phyloP scores from a whole-genome alignment of 352 stramenopile species.

The Phytophthora idaei region DNA sequence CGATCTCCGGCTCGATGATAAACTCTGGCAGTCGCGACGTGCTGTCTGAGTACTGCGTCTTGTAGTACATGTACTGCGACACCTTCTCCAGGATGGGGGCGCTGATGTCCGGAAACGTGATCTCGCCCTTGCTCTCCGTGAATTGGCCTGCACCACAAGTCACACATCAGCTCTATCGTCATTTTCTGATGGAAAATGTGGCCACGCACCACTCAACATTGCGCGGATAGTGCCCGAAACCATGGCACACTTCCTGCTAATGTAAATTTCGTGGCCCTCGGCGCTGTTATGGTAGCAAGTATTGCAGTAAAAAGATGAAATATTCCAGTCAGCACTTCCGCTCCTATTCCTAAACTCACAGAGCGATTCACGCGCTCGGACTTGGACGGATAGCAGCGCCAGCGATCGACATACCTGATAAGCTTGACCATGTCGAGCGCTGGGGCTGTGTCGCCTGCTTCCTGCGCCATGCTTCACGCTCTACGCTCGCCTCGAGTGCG shows the following conservation, averaged over 20 bases:
- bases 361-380: background rate
- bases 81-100: slow-evolving; percentile 97
- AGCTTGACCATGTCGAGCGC: slow-evolving; percentile 82
- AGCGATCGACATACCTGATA: slow-evolving; percentile 54
- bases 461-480: slow-evolving; percentile 53
- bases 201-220: slow-evolving; percentile 94
- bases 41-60: slow-evolving; percentile 95
- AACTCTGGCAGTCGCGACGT: slow-evolving; percentile 97
- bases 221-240: slow-evolving; percentile 96
- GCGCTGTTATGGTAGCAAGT: slow-evolving; percentile 61
- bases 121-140: slow-evolving; percentile 94
- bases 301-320: slow-evolving; percentile 7
- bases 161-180: slow-evolving; percentile 4
- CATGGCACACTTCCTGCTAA: slow-evolving; percentile 93
- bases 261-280: slow-evolving; percentile 95
- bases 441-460: slow-evolving; percentile 42
- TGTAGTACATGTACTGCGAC: slow-evolving; percentile 99
- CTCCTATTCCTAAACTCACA: background rate
- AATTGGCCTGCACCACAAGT: slow-evolving; percentile 74
- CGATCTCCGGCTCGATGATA: slow-evolving; percentile 97
- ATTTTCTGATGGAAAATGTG: slow-evolving; percentile 3
- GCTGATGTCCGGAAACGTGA: slow-evolving; percentile 97
- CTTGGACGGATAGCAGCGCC: background rate
- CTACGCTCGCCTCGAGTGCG: background rate
- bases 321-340: slow-evolving; percentile 7